phyloP scores from a whole-genome alignment of 2,329 filamentous ascomycete species.

The Chaetomium strumarium region DNA sequence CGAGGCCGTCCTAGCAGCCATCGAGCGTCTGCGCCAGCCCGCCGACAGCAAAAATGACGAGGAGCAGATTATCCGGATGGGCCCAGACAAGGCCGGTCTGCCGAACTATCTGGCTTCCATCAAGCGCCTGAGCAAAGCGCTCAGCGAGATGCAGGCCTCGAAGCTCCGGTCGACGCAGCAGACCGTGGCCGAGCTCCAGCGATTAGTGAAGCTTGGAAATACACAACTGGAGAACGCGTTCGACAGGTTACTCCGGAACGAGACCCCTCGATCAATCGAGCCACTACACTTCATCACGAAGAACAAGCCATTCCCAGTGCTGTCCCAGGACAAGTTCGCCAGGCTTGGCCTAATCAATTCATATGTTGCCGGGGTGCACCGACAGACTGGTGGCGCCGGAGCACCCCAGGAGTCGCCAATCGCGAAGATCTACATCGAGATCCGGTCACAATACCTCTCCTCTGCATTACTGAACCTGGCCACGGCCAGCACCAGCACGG shows the following conservation, averaged over 20 bases:
- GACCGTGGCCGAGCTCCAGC: conserved; percentile 72
- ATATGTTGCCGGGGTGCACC: conserved; percentile 60
- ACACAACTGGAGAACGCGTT: conserved; percentile 81
- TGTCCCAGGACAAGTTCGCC: conserved; percentile 70
- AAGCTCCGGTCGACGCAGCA: conserved; percentile 90
- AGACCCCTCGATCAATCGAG: conserved; percentile 76
- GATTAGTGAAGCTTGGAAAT: conserved; percentile 72
- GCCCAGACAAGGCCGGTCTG: conserved; percentile 77
- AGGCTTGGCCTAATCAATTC: conserved; percentile 72
- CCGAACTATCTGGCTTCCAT: conserved; percentile 82
- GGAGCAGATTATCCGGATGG: conserved; percentile 81
- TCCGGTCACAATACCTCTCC: conserved; percentile 81
- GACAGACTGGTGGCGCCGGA: conserved; percentile 37
- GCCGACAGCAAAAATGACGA: conserved; percentile 87
- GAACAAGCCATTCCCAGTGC: conserved; percentile 72
- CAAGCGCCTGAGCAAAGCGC: conserved; percentile 80
- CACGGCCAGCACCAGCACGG: conserved; percentile 75
- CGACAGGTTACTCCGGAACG: conserved; percentile 64
- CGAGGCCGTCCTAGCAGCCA: conserved; percentile 76
- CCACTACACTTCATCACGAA: conserved; percentile 92
- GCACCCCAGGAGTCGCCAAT: conserved; percentile 59
- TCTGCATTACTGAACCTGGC: conserved; percentile 79
- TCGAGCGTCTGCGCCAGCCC: conserved; percentile 84
- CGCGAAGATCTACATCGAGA: conserved; percentile 78
- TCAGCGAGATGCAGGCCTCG: conserved; percentile 78